These are phyloP conservation scores for Apiospora saccharicola DNA, from an alignment of 2,329 filamentous ascomycete species.

Conservation along the genomic window DNA sequence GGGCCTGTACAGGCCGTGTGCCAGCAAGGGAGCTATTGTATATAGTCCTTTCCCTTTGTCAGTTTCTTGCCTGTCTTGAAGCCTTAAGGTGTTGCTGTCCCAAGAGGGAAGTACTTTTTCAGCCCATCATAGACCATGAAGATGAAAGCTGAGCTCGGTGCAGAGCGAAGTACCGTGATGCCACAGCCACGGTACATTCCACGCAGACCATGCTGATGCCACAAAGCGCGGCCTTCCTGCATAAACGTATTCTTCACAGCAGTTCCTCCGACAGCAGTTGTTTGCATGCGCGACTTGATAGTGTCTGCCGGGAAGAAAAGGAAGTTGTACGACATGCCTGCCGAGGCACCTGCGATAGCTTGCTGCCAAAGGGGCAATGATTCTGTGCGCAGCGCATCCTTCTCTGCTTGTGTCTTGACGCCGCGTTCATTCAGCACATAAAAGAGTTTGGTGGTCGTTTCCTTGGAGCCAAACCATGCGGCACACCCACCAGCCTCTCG, in stretches of 20 bases:
- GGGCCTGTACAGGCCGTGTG: neutral
- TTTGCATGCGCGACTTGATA: slow-evolving; percentile 97
- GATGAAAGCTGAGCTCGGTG: slow-evolving; percentile 97
- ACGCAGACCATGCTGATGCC: slow-evolving; percentile 80
- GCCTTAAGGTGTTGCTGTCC: slow-evolving; percentile 32
- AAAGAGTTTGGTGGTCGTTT: slow-evolving; percentile 78
- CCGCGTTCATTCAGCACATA: slow-evolving; percentile 60
- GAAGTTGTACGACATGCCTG: slow-evolving; percentile 96
- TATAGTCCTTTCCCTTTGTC: neutral
- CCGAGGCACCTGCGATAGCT: slow-evolving; percentile 83
- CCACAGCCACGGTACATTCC: slow-evolving; percentile 95
- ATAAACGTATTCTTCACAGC: slow-evolving; percentile 69
- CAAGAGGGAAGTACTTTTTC: slow-evolving; percentile 70
- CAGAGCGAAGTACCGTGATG: slow-evolving; percentile 86
- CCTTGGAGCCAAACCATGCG: slow-evolving; percentile 94
- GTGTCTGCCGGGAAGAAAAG: slow-evolving; percentile 97
- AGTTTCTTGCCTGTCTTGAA: slow-evolving; percentile 28
- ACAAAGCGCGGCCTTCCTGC: slow-evolving; percentile 76
- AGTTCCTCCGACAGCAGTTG: slow-evolving; percentile 70
- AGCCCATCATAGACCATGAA: slow-evolving; percentile 94
- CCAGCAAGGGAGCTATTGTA: neutral
- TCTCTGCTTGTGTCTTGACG: slow-evolving; percentile 49
- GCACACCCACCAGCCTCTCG: slow-evolving; percentile 92
- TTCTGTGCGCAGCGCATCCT: slow-evolving; percentile 51
- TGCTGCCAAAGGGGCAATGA: slow-evolving; percentile 85